These are phyloP conservation scores for Phytophthora uliginosa DNA, from an alignment of 352 stramenopile species.

Conservation along the genomic window DNA sequence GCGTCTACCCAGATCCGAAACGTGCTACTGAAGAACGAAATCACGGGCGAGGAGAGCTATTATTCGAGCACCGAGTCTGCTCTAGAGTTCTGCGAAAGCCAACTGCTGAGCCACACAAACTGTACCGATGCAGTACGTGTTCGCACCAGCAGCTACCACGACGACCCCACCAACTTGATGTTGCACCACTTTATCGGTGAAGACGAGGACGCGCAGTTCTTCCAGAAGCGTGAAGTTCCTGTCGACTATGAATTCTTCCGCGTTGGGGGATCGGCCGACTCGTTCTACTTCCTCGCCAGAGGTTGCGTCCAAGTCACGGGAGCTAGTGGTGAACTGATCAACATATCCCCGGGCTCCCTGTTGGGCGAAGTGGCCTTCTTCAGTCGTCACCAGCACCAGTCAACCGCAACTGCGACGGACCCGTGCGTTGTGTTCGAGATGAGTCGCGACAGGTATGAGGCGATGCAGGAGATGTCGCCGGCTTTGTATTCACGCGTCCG, in stretches of 20 bases:
- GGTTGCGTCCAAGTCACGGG: conserved; percentile 63
- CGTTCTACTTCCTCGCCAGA: conserved; percentile 76
- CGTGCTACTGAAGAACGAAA: conserved; percentile 73
- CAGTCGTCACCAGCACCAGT: conserved; percentile 58
- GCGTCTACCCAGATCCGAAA: conserved; percentile 33
- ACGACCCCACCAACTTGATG: conserved; percentile 49
- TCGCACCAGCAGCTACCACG: conserved; percentile 27
- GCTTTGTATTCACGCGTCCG: conserved; percentile 68
- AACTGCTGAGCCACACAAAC: conserved; percentile 35
- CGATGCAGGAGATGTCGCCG: conserved; percentile 52
- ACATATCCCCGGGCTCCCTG: conserved; percentile 62
- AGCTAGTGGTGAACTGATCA: conserved; percentile 30
- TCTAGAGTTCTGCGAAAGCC: conserved; percentile 77
- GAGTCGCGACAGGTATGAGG: conserved; percentile 61
- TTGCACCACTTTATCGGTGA: conserved; percentile 76
- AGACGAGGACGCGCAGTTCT: conserved; percentile 66
- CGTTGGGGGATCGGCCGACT: conserved; percentile 48
- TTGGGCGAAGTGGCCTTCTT: conserved; percentile 89
- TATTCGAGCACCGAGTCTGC: conserved; percentile 70
- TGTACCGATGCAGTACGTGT: background rate
- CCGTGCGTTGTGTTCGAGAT: conserved; percentile 71
- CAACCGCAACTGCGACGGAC: conserved; percentile 48
- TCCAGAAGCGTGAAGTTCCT: conserved; percentile 49
- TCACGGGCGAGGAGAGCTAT: conserved; percentile 56
- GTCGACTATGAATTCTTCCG: conserved; percentile 71